These are phyloP conservation scores for Diaporthe batatas DNA, from an alignment of 2,329 filamentous ascomycete genomes.

Conservation along the genomic window DNA sequence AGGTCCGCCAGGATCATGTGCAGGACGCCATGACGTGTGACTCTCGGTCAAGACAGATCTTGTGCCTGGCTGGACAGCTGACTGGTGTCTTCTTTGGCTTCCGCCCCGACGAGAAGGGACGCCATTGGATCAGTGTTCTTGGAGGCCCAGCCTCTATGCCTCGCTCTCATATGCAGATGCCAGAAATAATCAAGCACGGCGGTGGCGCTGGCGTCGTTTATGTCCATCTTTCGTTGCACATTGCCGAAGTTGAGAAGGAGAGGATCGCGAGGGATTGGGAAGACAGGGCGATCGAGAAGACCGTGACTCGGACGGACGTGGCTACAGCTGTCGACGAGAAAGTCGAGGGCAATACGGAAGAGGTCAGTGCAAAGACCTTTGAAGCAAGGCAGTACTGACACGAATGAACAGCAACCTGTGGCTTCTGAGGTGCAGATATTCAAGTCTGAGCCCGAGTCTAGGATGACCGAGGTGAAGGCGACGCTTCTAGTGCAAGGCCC, in stretches of 20 bases:
- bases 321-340: too few species aligned
- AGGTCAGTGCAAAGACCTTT: too few species aligned
- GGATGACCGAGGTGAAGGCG: too few species aligned
- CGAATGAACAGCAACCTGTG: too few species aligned
- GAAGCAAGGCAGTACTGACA: too few species aligned
- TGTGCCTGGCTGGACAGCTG: background rate
- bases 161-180: background rate
- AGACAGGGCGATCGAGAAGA: background rate
- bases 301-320: too few species aligned
- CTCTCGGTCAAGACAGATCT: background rate
- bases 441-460: too few species aligned
- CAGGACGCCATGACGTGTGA: too few species aligned
- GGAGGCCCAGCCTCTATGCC: background rate
- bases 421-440: too few species aligned
- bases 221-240: background rate
- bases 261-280: background rate
- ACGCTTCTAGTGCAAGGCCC: too few species aligned
- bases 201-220: background rate
- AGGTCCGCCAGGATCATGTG: too few species aligned
- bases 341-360: too few species aligned
- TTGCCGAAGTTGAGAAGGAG: background rate
- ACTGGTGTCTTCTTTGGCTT: background rate
- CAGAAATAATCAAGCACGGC: background rate
- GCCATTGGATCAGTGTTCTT: background rate
- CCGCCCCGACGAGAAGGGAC: background rate